Base-by-base conservation (phyloP, 2,329 filamentous ascomycete species). In the Plectosphaerella cucumerina region DNA sequence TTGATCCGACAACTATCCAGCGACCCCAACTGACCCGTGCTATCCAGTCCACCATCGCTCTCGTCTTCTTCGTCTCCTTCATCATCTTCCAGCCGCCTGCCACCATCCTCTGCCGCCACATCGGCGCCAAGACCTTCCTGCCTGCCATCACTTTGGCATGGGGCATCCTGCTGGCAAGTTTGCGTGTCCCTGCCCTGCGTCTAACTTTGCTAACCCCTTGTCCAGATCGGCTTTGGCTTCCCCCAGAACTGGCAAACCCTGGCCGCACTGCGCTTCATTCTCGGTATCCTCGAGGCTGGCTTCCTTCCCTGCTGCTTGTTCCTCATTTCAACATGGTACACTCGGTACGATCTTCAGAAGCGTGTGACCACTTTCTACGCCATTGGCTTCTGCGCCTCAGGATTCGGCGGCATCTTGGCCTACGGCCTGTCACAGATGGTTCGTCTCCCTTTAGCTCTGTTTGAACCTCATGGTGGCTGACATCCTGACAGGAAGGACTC, bases 281-380 rank as follows among this genome's bases (percentile, higher is more conserved):
- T 59, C 2, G 57, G 58, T 18, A 42, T 53, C 4, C 41, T 55
- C 10, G 58, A 57, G 44, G 52, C 53, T 8, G 53, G 52, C n/a
- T 66, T 84, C 0, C 78, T 78, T 54, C 78, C 78, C 2, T 78
- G 78, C 5, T 76, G 84, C 67, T 49, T 75, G 65, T 42, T 72
- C 69, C 84, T 84, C 56, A 70, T 87, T 1, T 81, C 76, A 0
- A 85, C 80, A 57, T 88, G 84, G 84, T 89, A 87, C 58, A 80
- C 76, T 56, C 72, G 84, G n/a, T 75, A 72, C 5, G 85, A 87
- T 55, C 82, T 87, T 43, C 83, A 82, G 41, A 77, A 86, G 21
- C 75, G 85, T 34, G 78, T 56, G 3, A 52, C 51, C 26, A 31
- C 59, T 20, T 61, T 62, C 52, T 62, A 64, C 55, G 55, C 58